phyloP scores from a whole-genome alignment of 345 rosid genomes.

The Camelina neglecta region DNA sequence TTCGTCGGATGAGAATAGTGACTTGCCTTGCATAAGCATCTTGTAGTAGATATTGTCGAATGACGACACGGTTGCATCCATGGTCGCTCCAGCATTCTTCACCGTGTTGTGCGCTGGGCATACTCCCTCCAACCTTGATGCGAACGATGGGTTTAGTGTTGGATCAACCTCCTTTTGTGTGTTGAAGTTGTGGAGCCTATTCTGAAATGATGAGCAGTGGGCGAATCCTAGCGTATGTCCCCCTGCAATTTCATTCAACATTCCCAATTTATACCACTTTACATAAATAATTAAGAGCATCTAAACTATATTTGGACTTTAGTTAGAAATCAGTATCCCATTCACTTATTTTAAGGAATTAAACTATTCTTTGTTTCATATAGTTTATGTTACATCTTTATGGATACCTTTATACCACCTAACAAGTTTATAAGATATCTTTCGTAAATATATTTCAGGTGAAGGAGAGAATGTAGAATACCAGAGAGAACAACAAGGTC shows the following conservation, averaged over 20 bases:
- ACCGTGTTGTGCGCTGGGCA: conserved; percentile 68
- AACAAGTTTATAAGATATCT: not conserved
- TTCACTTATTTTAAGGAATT: not conserved
- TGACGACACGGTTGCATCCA: conserved; percentile 51
- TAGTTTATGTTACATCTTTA: not conserved
- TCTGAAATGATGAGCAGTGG: conserved; percentile 85
- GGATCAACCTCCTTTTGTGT: conserved; percentile 63
- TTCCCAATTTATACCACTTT: not conserved
- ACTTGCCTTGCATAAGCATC: conserved; percentile 68
- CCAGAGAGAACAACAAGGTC: conserved; percentile 90
- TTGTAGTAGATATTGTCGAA: conserved; percentile 78
- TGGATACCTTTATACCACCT: not conserved
- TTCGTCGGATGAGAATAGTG: conserved; percentile 83
- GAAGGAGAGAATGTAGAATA: not conserved
- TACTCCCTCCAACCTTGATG: conserved; percentile 52
- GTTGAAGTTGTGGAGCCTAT: conserved; percentile 81
- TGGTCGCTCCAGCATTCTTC: conserved; percentile 64
- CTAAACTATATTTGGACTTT: not conserved
- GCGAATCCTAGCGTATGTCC: conserved; percentile 93
- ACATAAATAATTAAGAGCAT: not conserved
- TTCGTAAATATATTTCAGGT: not conserved
- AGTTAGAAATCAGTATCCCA: not conserved
- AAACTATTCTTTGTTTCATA: not conserved
- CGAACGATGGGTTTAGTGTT: conserved; percentile 65
- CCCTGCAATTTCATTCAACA: conserved; percentile 45